These are phyloP conservation scores for Calcarisporium arbuscula DNA, from an alignment of 2,329 filamentous ascomycete species.

Conservation along the genomic window DNA sequence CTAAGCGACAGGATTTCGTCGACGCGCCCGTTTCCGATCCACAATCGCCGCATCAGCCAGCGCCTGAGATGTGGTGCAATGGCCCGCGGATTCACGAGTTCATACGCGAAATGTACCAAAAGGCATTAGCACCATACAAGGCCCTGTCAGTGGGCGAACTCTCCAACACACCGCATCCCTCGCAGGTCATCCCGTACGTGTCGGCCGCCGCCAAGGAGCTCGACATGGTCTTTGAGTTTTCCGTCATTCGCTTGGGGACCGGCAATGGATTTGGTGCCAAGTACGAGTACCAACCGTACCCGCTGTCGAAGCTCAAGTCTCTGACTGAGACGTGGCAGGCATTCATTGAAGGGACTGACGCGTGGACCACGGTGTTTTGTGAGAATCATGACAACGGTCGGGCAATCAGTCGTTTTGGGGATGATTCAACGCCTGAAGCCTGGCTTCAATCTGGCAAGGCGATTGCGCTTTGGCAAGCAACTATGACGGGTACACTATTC, in stretches of 20 bases:
- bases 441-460: slow-evolving; percentile 44
- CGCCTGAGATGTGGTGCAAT: slow-evolving; percentile 47
- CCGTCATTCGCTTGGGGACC: slow-evolving; percentile 48
- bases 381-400: slow-evolving; percentile 61
- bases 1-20: slow-evolving; percentile 51
- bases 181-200: slow-evolving; percentile 49
- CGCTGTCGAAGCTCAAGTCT: slow-evolving; percentile 36
- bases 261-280: slow-evolving; percentile 39
- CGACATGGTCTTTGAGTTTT: slow-evolving; percentile 57
- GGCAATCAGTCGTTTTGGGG: slow-evolving; percentile 48
- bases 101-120: slow-evolving; percentile 49
- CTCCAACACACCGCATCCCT: slow-evolving; percentile 45
- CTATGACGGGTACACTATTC: slow-evolving; percentile 48
- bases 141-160: slow-evolving; percentile 59
- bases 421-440: slow-evolving; percentile 34
- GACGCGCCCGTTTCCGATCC: slow-evolving; percentile 42
- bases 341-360: slow-evolving; percentile 41
- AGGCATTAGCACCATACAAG: slow-evolving; percentile 48
- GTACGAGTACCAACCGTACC: slow-evolving; percentile 44
- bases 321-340: slow-evolving; percentile 42
- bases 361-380: slow-evolving; percentile 54
- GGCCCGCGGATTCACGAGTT: slow-evolving; percentile 59
- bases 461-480: slow-evolving; percentile 42
- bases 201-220: slow-evolving; percentile 45
- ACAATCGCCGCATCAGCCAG: slow-evolving; percentile 32